These are phyloP conservation scores for Candida sp. DNA, from an alignment of 1,139 yeast genomes.

Conservation along the genomic window DNA sequence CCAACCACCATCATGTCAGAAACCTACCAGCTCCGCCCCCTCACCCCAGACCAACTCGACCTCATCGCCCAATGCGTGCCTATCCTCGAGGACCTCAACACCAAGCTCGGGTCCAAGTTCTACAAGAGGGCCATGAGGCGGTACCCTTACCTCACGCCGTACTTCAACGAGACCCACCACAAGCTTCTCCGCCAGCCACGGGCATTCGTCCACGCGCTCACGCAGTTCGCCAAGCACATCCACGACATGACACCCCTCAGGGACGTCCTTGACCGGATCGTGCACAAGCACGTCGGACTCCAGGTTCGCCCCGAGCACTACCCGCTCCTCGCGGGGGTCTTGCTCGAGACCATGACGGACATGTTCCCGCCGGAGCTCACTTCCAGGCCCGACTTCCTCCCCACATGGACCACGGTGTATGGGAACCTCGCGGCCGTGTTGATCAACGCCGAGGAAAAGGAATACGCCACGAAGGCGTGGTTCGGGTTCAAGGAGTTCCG, in stretches of 20 bases:
- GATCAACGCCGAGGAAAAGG: constrained; percentile 55
- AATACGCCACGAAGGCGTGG: constrained; percentile 57
- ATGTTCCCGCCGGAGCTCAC: constrained; percentile 66
- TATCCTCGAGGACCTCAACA: constrained; percentile 59
- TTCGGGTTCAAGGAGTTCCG: constrained; percentile 56
- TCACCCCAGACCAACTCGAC: constrained; percentile 28
- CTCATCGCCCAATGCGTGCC: constrained; percentile 60
- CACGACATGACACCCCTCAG: constrained; percentile 59
- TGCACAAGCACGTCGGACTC: constrained; percentile 67
- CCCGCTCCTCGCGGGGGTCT: constrained; percentile 61
- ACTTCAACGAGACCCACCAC: constrained; percentile 67
- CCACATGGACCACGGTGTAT: constrained; percentile 71
- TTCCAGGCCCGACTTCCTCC: constrained; percentile 33
- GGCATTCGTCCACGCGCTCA: constrained; percentile 64
- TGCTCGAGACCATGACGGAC: constrained; percentile 56
- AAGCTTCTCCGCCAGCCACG: constrained; percentile 59
- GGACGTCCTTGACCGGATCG: constrained; percentile 64
- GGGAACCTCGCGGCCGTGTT: constrained; percentile 66
- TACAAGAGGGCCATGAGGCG: constrained; percentile 59
- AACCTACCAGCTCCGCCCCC: constrained; percentile 23
- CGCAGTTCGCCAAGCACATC: constrained; percentile 67
- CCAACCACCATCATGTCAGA: constrained; percentile 2
- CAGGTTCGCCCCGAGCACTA: constrained; percentile 67
- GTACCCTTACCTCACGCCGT: constrained; percentile 56
- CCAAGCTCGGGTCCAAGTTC: constrained; percentile 54